Conservation (phyloP, 179 eudicot species). For the Monotropa hypopitys region DNA sequence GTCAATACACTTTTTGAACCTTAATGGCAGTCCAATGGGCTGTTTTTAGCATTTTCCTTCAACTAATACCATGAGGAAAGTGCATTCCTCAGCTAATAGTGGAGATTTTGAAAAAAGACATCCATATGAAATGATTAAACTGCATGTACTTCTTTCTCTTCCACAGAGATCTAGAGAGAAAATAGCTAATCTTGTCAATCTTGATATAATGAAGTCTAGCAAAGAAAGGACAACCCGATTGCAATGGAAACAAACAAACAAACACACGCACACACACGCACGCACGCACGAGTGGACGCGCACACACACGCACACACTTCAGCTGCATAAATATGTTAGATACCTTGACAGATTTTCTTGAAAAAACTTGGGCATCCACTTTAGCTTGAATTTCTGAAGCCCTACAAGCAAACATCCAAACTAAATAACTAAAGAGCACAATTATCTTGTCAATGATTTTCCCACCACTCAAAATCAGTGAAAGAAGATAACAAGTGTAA, state of each 20-base stretch:
- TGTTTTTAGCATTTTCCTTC: no score
- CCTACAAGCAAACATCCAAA: slow-evolving; percentile 30
- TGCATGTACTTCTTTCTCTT: background rate
- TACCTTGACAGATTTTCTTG: slow-evolving; percentile 51
- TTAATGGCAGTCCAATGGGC: no score
- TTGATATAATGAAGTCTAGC: background rate
- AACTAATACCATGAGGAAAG: background rate
- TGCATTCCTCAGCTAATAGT: no score
- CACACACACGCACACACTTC: background rate
- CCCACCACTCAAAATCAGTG: background rate
- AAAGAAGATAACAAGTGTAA: background rate
- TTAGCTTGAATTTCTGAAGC: slow-evolving; percentile 32
- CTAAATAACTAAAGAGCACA: background rate
- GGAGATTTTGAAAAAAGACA: background rate
- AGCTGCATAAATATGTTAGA: slow-evolving; percentile 8
- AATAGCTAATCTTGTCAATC: background rate
- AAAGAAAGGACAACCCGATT: background rate
- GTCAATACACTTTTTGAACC: no score
- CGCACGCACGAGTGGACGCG: no score
- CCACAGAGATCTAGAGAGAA: background rate
- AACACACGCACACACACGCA: background rate
- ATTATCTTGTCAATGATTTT: background rate
- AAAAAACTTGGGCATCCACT: slow-evolving; percentile 21
- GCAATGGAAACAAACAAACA: background rate
- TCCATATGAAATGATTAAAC: background rate